Conservation (phyloP, 2,329 filamentous ascomycete genomes). For the Neoscytalidium dimidiatum region DNA sequence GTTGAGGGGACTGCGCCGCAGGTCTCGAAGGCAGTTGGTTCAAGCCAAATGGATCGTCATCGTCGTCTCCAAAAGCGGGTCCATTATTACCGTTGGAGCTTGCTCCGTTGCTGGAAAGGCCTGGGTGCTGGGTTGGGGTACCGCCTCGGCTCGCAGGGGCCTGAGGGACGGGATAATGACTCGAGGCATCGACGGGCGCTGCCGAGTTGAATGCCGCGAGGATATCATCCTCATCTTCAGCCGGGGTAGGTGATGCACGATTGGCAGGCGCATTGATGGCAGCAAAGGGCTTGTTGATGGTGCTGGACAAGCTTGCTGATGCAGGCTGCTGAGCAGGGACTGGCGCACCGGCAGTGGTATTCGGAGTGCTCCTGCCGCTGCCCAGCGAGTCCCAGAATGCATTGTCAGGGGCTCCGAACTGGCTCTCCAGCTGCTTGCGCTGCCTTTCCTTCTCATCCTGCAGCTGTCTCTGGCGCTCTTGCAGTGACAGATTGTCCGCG, state of each 20-base stretch:
- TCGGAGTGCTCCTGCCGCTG: constrained; percentile 50
- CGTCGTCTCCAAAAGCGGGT: constrained; percentile 49
- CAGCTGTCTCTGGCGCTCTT: constrained; percentile 67
- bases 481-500: constrained; percentile 68
- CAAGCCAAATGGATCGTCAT: constrained; percentile 83
- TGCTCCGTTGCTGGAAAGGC: constrained; percentile 18
- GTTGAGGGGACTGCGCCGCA: constrained; percentile 27
- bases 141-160: constrained; percentile 31
- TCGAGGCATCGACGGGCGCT: constrained; percentile 61
- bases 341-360: constrained; percentile 39
- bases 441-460: constrained; percentile 77
- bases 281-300: constrained; percentile 43
- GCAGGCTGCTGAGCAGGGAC: constrained; percentile 27
- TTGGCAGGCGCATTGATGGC: constrained; percentile 33
- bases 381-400: constrained; percentile 77
- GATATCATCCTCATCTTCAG: constrained; percentile 58
- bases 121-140: neutral
- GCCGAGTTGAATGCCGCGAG: constrained; percentile 63
- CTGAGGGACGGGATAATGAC: constrained; percentile 56
- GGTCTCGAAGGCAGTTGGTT: constrained; percentile 58
- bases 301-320: constrained; percentile 43
- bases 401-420: constrained; percentile 69
- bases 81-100: constrained; percentile 24
- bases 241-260: constrained; percentile 21
- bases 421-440: constrained; percentile 69